Evolutionary conservation across 2,329 filamentous ascomycete genomes (phyloP).

Genomic region (Trichoderma sp.): DNA sequence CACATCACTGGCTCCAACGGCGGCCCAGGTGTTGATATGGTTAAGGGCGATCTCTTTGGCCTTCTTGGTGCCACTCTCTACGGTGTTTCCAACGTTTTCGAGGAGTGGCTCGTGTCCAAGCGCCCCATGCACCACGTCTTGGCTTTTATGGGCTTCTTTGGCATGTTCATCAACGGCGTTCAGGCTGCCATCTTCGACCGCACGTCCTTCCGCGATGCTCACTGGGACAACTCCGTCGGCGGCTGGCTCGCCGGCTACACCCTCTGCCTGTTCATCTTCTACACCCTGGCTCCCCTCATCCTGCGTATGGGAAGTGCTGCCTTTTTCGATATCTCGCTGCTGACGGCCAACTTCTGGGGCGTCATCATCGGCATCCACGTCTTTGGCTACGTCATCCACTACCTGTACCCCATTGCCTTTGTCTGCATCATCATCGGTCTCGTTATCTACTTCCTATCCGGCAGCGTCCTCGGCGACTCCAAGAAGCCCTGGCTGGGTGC

Average conservation of each 20-base stretch:
- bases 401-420: constrained; percentile 94
- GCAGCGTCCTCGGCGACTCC: constrained; percentile 79
- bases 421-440: constrained; percentile 87
- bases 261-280: constrained; percentile 79
- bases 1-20: constrained; percentile 77
- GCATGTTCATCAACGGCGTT: constrained; percentile 85
- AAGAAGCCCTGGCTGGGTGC: constrained; percentile 94
- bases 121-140: constrained; percentile 90
- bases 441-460: constrained; percentile 83
- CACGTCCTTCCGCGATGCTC: constrained; percentile 62
- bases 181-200: constrained; percentile 94
- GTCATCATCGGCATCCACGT: constrained; percentile 88
- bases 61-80: constrained; percentile 88
- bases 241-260: constrained; percentile 93
- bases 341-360: constrained; percentile 97
- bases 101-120: constrained; percentile 91
- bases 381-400: constrained; percentile 79
- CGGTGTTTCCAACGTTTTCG: constrained; percentile 85
- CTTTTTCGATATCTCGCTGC: constrained; percentile 93
- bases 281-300: constrained; percentile 81
- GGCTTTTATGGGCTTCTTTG: constrained; percentile 86
- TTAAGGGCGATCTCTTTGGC: constrained; percentile 93
- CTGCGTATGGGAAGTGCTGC: constrained; percentile 88
- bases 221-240: constrained; percentile 67
- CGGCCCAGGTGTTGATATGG: constrained; percentile 65